phyloP scores from a whole-genome alignment of 2,329 filamentous ascomycete species.

The Fusarium ramigenum region DNA sequence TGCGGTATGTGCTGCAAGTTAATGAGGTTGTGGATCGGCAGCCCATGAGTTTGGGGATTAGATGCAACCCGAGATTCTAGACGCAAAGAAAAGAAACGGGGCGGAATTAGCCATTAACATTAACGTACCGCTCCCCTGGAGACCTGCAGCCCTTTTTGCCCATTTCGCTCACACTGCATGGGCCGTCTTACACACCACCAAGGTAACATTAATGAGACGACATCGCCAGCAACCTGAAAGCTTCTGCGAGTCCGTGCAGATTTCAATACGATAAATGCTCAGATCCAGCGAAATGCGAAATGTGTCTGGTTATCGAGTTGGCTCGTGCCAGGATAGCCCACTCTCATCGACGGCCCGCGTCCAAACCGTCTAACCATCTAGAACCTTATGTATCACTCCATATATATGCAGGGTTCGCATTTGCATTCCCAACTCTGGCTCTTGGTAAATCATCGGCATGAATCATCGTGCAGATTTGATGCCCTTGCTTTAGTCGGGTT shows the following conservation, averaged over 20 bases:
- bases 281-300: conserved; percentile 13
- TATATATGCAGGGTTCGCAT: conserved; percentile 25
- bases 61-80: neutral
- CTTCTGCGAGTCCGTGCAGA: neutral
- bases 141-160: neutral
- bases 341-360: conserved; percentile 11
- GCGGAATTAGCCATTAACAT: conserved; percentile 5
- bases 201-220: conserved; percentile 16
- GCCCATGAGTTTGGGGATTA: conserved; percentile 7
- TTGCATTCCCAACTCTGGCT: conserved; percentile 20
- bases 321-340: conserved; percentile 15
- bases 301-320: conserved; percentile 16
- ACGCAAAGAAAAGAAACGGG: conserved; percentile 12
- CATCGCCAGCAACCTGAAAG: neutral
- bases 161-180: neutral
- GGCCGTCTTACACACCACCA: conserved; percentile 10
- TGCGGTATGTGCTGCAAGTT: conserved; percentile 25
- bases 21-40: conserved; percentile 30
- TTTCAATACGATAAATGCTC: conserved; percentile 5
- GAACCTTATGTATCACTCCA: neutral
- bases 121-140: neutral
- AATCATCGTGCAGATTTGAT: conserved; percentile 9
- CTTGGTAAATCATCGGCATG: conserved; percentile 3
- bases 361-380: neutral
- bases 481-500: neutral